These are phyloP conservation scores for Miscanthus sacchariflorus DNA, from an alignment of 202 grass and related monocot species.

Conservation along the genomic window DNA sequence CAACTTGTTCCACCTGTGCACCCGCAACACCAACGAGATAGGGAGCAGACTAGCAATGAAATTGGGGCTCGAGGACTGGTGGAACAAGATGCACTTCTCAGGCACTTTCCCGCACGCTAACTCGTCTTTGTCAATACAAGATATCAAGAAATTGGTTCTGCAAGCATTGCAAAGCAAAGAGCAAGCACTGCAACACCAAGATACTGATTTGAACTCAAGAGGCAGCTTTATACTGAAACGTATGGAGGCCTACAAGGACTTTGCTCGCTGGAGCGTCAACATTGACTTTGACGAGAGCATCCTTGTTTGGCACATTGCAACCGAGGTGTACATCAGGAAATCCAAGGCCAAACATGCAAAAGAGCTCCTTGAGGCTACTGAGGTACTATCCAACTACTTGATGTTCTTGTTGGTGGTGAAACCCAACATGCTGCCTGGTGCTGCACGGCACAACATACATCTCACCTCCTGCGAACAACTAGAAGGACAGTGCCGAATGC, in stretches of 20 bases:
- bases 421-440: slow-evolving; percentile 49
- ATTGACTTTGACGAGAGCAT: slow-evolving; percentile 74
- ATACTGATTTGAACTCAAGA: slow-evolving; percentile 37
- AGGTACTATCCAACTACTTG: slow-evolving; percentile 54
- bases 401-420: slow-evolving; percentile 46
- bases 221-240: slow-evolving; percentile 48
- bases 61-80: slow-evolving; percentile 39
- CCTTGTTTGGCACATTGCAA: slow-evolving; percentile 74
- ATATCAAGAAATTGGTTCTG: slow-evolving; percentile 36
- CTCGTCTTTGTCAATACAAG: slow-evolving; percentile 30
- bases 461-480: slow-evolving; percentile 17
- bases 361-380: slow-evolving; percentile 30
- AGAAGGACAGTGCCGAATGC: background rate
- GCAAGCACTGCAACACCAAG: slow-evolving; percentile 11
- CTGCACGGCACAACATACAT: slow-evolving; percentile 38
- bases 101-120: slow-evolving; percentile 5
- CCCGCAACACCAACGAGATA: slow-evolving; percentile 26
- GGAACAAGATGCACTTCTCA: slow-evolving; percentile 37
- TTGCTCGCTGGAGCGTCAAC: slow-evolving; percentile 47
- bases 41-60: slow-evolving; percentile 27
- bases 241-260: slow-evolving; percentile 12
- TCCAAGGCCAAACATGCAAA: slow-evolving; percentile 30
- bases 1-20: slow-evolving; percentile 54
- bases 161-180: slow-evolving; percentile 34
- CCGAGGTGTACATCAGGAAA: slow-evolving; percentile 34